phyloP scores from a whole-genome alignment of 2,329 filamentous ascomycete genomes.

The Pseudocercospora fijiensis region DNA sequence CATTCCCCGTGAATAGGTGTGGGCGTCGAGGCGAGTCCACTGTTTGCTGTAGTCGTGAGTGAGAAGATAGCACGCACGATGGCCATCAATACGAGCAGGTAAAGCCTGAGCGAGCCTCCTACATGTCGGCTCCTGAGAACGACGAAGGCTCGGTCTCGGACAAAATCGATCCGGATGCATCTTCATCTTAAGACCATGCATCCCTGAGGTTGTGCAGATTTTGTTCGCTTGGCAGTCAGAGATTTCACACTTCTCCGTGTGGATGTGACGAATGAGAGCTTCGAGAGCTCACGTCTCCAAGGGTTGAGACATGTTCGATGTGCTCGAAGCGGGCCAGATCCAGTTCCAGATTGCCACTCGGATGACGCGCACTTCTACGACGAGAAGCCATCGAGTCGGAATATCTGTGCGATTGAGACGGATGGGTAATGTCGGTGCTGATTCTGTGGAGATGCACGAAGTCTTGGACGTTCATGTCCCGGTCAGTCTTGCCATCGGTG shows the following conservation, averaged over 20 bases:
- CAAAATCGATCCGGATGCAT: background rate
- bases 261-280: background rate
- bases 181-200: background rate
- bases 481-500: constrained; percentile 14
- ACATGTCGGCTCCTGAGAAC: background rate
- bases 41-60: background rate
- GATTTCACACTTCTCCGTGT: constrained; percentile 1
- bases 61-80: background rate
- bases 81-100: background rate
- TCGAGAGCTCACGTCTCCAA: constrained; percentile 11
- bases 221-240: background rate
- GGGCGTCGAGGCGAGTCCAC: background rate
- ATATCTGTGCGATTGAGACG: constrained; percentile 14
- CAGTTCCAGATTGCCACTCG: constrained; percentile 11
- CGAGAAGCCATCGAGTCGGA: constrained; percentile 12
- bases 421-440: constrained; percentile 24
- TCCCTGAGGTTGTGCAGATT: background rate
- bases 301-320: constrained; percentile 21
- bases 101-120: background rate
- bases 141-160: background rate
- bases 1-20: background rate
- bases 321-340: constrained; percentile 27
- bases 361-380: background rate
- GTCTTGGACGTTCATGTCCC: constrained; percentile 21
- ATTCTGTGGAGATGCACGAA: constrained; percentile 25